Conservation (phyloP, 371 early-diverging fungal genomes). For the Rhizopus arrhizus region DNA sequence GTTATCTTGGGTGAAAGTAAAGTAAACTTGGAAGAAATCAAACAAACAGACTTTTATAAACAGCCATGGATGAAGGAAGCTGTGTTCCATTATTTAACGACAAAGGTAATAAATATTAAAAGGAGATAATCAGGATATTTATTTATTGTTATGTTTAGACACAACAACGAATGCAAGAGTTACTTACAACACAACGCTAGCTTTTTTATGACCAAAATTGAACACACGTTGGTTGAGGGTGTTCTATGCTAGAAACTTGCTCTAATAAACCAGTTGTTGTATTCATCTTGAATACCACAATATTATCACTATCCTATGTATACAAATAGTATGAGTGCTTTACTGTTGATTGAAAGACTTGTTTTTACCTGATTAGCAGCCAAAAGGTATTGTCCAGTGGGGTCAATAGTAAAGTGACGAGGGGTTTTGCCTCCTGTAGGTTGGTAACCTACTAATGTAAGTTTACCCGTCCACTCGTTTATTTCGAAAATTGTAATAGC, state of each 20-base stretch:
- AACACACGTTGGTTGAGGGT: slow-evolving; percentile 46
- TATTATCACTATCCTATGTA: slow-evolving; percentile 39
- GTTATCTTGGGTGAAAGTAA: slow-evolving; percentile 85
- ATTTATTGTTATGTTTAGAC: slow-evolving; percentile 25
- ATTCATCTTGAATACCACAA: slow-evolving; percentile 43
- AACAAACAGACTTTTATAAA: slow-evolving; percentile 80
- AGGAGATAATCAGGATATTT: not conserved
- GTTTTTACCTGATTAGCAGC: slow-evolving; percentile 42
- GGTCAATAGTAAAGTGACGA: slow-evolving; percentile 48
- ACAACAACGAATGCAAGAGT: slow-evolving; percentile 56
- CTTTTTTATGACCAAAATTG: slow-evolving; percentile 27
- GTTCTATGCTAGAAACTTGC: slow-evolving; percentile 28
- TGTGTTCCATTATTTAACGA: slow-evolving; percentile 81
- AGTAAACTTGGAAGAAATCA: slow-evolving; percentile 81
- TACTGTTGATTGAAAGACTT: not conserved
- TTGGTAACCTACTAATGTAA: slow-evolving; percentile 32
- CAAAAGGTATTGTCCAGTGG: slow-evolving; percentile 42
- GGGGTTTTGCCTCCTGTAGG: slow-evolving; percentile 44
- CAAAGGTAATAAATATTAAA: slow-evolving; percentile 49
- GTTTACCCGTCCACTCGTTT: slow-evolving; percentile 38
- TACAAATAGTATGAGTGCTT: not conserved
- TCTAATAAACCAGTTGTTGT: slow-evolving; percentile 33
- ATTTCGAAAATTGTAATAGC: slow-evolving; percentile 37
- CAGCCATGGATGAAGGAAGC: slow-evolving; percentile 90
- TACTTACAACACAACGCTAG: slow-evolving; percentile 39